These are phyloP conservation scores for Sugiyamaella xylanicola DNA, from an alignment of 1,139 yeast species.

Conservation along the genomic window DNA sequence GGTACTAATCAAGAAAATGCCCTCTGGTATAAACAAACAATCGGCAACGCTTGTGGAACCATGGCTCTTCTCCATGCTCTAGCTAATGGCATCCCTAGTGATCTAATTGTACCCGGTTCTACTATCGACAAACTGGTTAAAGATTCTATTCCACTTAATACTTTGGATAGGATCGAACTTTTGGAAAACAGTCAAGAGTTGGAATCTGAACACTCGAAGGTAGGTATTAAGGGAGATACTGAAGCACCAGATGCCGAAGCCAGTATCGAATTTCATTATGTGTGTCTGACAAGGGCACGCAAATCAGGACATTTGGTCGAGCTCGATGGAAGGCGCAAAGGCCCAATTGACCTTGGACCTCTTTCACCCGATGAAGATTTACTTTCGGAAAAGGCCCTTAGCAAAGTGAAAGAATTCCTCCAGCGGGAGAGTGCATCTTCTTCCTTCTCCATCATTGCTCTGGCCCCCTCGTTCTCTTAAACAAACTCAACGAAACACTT, in stretches of 20 bases:
- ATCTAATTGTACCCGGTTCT: conserved; percentile 42
- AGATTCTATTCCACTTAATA: conserved; percentile 33
- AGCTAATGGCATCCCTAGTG: conserved; percentile 56
- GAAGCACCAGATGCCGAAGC: conserved; percentile 73
- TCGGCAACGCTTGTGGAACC: conserved; percentile 90
- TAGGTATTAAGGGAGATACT: conserved; percentile 73
- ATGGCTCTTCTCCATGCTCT: conserved; percentile 82
- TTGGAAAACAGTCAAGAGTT: conserved; percentile 52
- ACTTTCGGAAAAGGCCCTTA: conserved; percentile 52
- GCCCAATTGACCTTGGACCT: conserved; percentile 69
- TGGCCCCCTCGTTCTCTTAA: conserved; percentile 23
- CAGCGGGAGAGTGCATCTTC: conserved; percentile 43
- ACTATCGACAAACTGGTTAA: conserved; percentile 40
- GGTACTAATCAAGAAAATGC: conserved; percentile 38
- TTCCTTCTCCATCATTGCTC: conserved; percentile 44
- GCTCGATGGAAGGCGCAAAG: conserved; percentile 83
- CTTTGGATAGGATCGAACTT: conserved; percentile 48
- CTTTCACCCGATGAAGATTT: conserved; percentile 52
- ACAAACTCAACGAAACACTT: too few relatives aligned
- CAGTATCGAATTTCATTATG: conserved; percentile 72
- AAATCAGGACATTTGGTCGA: conserved; percentile 63
- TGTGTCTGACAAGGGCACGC: conserved; percentile 63
- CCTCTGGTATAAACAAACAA: conserved; percentile 79
- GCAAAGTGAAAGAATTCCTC: conserved; percentile 67
- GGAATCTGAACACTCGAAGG: conserved; percentile 58